Percentiles rank a stretch among this genome's conserved stretches.
Evolutionary conservation across 306 rosid species (phyloP).

Genomic region (Cajanus cajan): DNA sequence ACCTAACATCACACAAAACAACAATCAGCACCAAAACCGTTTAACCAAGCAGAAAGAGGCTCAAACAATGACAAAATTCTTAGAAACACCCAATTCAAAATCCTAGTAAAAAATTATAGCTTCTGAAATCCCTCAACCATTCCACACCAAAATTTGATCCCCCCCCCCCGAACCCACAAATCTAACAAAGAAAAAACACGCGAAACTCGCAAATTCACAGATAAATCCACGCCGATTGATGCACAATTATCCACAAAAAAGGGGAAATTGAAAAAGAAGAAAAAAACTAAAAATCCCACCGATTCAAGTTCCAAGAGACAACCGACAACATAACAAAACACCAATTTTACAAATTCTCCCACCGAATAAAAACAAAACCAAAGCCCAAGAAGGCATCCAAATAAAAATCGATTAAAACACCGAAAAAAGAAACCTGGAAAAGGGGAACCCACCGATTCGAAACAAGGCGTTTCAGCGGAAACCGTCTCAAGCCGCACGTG

Average conservation of each 20-base stretch:
- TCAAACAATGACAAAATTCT: background rate
- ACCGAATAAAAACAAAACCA: background rate
- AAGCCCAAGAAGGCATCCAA: background rate
- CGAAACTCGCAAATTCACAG: background rate
- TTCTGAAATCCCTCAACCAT: background rate
- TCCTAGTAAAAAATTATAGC: background rate
- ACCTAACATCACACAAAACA: conserved; percentile 38
- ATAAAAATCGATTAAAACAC: background rate
- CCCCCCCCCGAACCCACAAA: too few species aligned
- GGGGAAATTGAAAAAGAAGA: background rate
- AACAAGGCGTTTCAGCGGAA: conserved; percentile 37
- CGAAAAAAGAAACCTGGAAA: background rate
- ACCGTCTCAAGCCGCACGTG: conserved; percentile 26
- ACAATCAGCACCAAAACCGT: background rate
- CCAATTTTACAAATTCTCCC: background rate
- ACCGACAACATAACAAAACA: background rate
- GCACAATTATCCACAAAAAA: background rate
- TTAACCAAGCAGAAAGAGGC: background rate
- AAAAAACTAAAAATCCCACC: background rate
- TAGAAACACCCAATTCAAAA: background rate
- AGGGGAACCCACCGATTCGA: conserved; percentile 38
- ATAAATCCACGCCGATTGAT: background rate
- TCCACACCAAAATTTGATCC: background rate
- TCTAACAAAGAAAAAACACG: background rate
- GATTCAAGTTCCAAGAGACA: background rate